A percentile compares a stretch with the other conserved stretches of the same genome.
These are phyloP conservation scores for Fagus crenata DNA, from an alignment of 306 rosid species.

Conservation along the genomic window DNA sequence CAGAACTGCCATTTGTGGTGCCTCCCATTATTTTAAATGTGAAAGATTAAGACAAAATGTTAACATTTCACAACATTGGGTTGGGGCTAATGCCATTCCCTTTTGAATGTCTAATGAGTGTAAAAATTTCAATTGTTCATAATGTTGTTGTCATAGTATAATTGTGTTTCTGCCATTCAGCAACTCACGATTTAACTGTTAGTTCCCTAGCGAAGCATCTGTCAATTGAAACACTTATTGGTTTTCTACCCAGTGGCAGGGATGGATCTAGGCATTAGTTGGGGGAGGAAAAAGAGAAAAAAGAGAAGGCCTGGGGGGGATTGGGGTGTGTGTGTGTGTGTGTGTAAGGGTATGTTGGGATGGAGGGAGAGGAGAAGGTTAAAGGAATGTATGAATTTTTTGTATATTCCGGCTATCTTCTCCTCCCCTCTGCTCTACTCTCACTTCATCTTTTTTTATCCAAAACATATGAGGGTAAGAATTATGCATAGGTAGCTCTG, in stretches of 20 bases:
- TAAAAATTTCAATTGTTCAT: not conserved
- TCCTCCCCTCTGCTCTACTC: too few species aligned
- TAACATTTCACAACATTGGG: not conserved
- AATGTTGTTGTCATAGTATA: not conserved
- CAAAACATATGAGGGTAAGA: too few species aligned
- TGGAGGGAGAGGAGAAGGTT: too few species aligned
- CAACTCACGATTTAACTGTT: not conserved
- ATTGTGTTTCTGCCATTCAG: not conserved
- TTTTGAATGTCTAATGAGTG: not conserved
- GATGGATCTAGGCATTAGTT: too few species aligned
- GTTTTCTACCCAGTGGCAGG: not conserved
- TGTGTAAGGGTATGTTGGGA: too few species aligned
- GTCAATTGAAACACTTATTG: not conserved
- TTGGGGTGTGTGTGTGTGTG: too few species aligned
- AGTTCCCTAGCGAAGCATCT: not conserved
- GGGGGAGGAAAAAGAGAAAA: too few species aligned
- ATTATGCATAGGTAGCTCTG: too few species aligned
- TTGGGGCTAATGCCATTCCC: not conserved
- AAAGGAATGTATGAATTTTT: too few species aligned
- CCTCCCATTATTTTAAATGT: not conserved
- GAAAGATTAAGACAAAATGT: not conserved
- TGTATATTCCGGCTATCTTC: too few species aligned
- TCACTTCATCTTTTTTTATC: too few species aligned
- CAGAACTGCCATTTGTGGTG: conserved; percentile 7
- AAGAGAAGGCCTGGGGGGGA: too few species aligned